Evolutionary conservation across 1,139 yeast genomes (phyloP), one percentile per base, ranked within the genome.

Genomic region (Debaryomyces fabryi): DNA sequence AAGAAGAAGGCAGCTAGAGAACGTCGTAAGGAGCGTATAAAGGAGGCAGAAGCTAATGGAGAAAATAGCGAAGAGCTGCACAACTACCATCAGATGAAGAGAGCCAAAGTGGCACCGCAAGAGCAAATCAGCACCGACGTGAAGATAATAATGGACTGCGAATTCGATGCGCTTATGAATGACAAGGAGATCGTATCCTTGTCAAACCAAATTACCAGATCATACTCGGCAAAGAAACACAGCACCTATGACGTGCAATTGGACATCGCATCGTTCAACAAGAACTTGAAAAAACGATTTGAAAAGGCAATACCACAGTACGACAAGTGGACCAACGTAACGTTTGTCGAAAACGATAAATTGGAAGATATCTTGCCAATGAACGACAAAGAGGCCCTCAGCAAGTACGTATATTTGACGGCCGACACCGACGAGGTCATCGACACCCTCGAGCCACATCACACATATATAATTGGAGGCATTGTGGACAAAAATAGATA

Each of bases 401-500:
- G 65, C n/a, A 79, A 79, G 46, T 72, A 73, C 49, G 78, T 89
- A 0, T 93, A 93, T 62, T 72, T 93, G 39, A 86, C 96, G 1
- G 96, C 98, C 0, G 99, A 93, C 58, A 85, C 96, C 0, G 88
- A 85, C 15, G 87, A 87, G 24, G 72, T 68, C 36, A 78, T 79
- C 18, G 68, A 87, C 32, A 81, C 79, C 16, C 71, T 93, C 44
- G 84, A 86, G 52, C 81, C 84, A 4, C 86, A 84, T 4, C 77
- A 78, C 64, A 87, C 95, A 0, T 93, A 93, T 59, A 81, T 92
- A 42, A 84, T 93, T 46, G 99, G 99, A 8, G 99, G 99, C 0
- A 92, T 93, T 47, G 98, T 93, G 7, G 99, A 93, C 66, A 93
- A 92, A 67, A 96, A 96, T 54, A 79, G 98, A 57, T 88, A 93